Base-by-base conservation (phyloP, 768 basidiomycete genomes). In the Mycena metata region DNA sequence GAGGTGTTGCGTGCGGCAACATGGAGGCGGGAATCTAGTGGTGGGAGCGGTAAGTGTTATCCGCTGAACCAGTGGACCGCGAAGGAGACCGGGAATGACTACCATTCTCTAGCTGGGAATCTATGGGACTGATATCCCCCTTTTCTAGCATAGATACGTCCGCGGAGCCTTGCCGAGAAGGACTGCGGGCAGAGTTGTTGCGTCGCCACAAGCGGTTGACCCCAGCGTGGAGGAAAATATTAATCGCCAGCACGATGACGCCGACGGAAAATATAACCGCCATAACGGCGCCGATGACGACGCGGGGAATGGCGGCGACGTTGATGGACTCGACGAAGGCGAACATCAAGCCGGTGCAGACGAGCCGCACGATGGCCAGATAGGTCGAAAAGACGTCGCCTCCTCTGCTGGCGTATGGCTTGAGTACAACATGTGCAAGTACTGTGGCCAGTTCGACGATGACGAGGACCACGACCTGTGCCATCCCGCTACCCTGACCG, bases 271-370 rank as follows among this genome's bases (percentile, higher is more conserved):
- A 91, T 42, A 95, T 83, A 36, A 92, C 87, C 15, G 90, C 88
- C 43, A 89, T 84, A 69, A 95, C 85, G 64, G 93, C 85, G 23
- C 95, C 95, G 63, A 98, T 90, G 39, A 87, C 90, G 2, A 93
- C 91, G 21, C 95, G 88, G 1, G 93, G 90, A 72, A 97, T 97
- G 45, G 95, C 84, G 19, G 83, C 79, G 39, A 96, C 84, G 8
- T 83, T 77, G 26, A 96, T 75, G 11, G 79, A 81, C 69, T 93
- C 85, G 52, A 95, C 80, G 77, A 96, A 98, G 0, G 93, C 88
- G 69, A 97, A 86, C 81, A 93, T 81, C 23, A 95, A 76, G 8
- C 89, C 91, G 30, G 90, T 89, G 63, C 88, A 90, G 13, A 90
- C 81, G 10, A 96, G 80, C 30, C 95, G 86, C 13, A 89, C 85